These are phyloP conservation scores for Physcomitrellopsis africana DNA, from an alignment of 225 moss, liverwort and hornwort genomes.

Conservation along the genomic window DNA sequence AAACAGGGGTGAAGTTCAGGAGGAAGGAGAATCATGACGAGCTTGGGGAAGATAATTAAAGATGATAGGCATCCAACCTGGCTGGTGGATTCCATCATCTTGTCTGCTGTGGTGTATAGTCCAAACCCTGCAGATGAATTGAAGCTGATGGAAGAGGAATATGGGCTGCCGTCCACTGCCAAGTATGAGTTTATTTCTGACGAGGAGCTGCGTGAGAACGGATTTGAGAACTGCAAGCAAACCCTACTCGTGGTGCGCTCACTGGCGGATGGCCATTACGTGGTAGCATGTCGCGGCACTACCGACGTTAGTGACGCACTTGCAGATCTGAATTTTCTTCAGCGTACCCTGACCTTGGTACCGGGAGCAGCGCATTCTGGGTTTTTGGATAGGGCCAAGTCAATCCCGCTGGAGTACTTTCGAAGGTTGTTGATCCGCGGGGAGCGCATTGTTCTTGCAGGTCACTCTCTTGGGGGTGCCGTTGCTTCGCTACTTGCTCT, in stretches of 20 bases:
- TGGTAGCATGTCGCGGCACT: slow-evolving; percentile 93
- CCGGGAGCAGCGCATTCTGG: slow-evolving; percentile 90
- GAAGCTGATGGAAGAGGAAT: slow-evolving; percentile 78
- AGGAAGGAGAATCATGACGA: slow-evolving; percentile 53
- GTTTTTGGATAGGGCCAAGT: slow-evolving; percentile 84
- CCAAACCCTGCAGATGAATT: slow-evolving; percentile 75
- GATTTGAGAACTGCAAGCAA: slow-evolving; percentile 74
- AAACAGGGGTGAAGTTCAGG: neutral
- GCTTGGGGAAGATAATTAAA: slow-evolving; percentile 85
- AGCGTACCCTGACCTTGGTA: slow-evolving; percentile 86
- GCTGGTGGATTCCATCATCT: slow-evolving; percentile 88
- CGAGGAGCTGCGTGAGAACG: slow-evolving; percentile 73
- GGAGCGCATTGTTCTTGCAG: slow-evolving; percentile 81
- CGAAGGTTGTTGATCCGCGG: slow-evolving; percentile 75
- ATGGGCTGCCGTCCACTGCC: slow-evolving; percentile 79
- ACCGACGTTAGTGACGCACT: slow-evolving; percentile 82
- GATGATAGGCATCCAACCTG: slow-evolving; percentile 92
- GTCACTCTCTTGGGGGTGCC: slow-evolving; percentile 92
- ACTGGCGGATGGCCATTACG: slow-evolving; percentile 68
- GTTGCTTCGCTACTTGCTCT: slow-evolving; percentile 85
- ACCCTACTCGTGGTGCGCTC: slow-evolving; percentile 77
- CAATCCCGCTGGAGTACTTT: slow-evolving; percentile 86
- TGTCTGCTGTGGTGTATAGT: slow-evolving; percentile 86
- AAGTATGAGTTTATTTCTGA: slow-evolving; percentile 82
- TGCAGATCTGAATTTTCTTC: slow-evolving; percentile 80